Conservation (phyloP, 306 rosid species). For the Malus fusca region DNA sequence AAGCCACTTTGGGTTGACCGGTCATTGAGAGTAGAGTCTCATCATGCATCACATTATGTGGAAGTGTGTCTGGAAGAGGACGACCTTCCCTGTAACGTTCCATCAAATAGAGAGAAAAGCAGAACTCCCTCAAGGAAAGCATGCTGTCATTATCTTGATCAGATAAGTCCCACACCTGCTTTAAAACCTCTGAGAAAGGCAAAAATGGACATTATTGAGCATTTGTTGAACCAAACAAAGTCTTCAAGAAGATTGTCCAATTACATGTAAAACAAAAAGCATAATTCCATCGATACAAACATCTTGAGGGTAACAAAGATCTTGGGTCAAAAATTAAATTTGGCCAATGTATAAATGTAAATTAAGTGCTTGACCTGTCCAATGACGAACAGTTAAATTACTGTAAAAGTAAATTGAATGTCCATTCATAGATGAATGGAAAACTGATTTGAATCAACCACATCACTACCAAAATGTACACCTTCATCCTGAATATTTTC, state of each 20-base stretch:
- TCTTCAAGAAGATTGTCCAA: constrained; percentile 15
- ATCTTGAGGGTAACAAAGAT: neutral
- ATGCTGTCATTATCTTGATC: constrained; percentile 96
- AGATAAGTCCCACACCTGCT: constrained; percentile 97
- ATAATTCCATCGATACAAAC: neutral
- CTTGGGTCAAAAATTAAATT: neutral
- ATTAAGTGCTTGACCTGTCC: neutral
- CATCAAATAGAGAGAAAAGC: constrained; percentile 91
- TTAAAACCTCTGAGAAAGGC: constrained; percentile 69
- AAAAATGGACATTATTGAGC: constrained; percentile 18
- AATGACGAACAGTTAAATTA: neutral
- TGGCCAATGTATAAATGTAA: neutral
- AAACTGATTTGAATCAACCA: neutral
- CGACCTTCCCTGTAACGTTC: constrained; percentile 91
- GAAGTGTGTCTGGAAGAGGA: constrained; percentile 72
- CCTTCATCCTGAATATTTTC: neutral
- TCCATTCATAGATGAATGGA: neutral
- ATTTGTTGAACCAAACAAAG: constrained; percentile 16
- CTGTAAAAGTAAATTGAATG: neutral
- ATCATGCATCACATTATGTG: constrained; percentile 58
- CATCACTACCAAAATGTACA: neutral
- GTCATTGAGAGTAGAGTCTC: constrained; percentile 73
- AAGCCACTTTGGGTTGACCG: constrained; percentile 54
- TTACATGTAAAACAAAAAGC: neutral
- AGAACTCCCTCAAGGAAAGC: constrained; percentile 94